A percentile compares a stretch with the other conserved stretches of the same genome.
These are phyloP conservation scores for Stephanodiscus triporus DNA, from an alignment of 108 stramenopile genomes.

Conservation along the genomic window DNA sequence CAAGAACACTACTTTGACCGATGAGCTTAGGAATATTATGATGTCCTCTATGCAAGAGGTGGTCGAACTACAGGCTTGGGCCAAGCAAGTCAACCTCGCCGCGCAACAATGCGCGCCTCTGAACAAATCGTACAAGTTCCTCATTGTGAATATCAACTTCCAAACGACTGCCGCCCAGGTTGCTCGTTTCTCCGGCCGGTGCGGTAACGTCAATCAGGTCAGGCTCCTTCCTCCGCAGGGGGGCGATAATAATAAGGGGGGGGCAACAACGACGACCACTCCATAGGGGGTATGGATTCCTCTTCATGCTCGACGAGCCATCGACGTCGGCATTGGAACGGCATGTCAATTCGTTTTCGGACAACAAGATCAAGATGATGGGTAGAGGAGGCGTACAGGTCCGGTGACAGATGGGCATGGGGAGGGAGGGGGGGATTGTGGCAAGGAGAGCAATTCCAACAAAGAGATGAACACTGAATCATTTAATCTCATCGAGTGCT, in stretches of 20 bases:
- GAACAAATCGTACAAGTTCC: constrained; percentile 48
- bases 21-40: too few relatives aligned
- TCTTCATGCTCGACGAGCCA: constrained; percentile 46
- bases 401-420: constrained; percentile 30
- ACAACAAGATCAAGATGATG: constrained; percentile 42
- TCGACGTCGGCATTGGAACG: constrained; percentile 35
- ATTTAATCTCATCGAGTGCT: too few relatives aligned
- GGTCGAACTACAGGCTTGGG: too few relatives aligned
- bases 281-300: constrained; percentile 53
- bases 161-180: constrained; percentile 31
- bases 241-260: not conserved
- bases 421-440: constrained; percentile 19
- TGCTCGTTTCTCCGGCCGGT: constrained; percentile 33
- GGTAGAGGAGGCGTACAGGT: constrained; percentile 41
- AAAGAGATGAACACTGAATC: too few relatives aligned
- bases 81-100: too few relatives aligned
- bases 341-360: constrained; percentile 37
- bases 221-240: constrained; percentile 30
- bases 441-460: too few relatives aligned
- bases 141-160: constrained; percentile 53
- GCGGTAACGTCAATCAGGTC: constrained; percentile 53
- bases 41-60: too few relatives aligned
- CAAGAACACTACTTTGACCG: too few relatives aligned
- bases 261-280: not conserved
- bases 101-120: constrained; percentile 23